These are phyloP conservation scores for Tetraselmis striata DNA, from an alignment of 139 green algal species.

Conservation along the genomic window DNA sequence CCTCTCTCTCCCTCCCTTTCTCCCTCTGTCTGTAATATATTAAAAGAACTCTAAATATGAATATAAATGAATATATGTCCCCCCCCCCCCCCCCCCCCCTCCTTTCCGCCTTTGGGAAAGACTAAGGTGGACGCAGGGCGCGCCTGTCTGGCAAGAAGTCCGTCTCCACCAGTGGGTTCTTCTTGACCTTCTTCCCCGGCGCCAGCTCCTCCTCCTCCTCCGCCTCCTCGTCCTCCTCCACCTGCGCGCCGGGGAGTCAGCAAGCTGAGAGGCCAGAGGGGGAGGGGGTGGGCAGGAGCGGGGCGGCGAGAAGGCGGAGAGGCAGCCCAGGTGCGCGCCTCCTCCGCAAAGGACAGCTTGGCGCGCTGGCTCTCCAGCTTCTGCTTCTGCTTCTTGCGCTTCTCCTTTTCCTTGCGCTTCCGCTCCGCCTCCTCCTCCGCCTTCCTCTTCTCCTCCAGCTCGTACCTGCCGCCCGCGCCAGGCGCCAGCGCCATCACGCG, in stretches of 20 bases:
- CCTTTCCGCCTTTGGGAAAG: too few relatives aligned
- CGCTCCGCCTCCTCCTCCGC: constrained; percentile 34
- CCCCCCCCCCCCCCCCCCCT: too few relatives aligned
- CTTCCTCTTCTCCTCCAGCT: constrained; percentile 27
- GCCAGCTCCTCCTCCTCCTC: constrained; percentile 23
- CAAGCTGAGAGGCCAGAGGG: too few relatives aligned
- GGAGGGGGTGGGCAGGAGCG: too few relatives aligned
- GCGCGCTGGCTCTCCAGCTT: constrained; percentile 30
- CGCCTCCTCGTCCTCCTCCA: constrained; percentile 41
- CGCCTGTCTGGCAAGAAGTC: constrained; percentile 88
- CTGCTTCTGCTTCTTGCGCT: constrained; percentile 33
- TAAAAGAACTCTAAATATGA: constrained; percentile 6
- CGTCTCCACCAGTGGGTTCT: constrained; percentile 74
- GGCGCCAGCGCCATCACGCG: neutral
- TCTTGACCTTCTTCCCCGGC: constrained; percentile 25
- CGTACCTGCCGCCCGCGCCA: neutral
- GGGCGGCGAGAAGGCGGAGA: too few relatives aligned
- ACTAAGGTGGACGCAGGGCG: too few relatives aligned
- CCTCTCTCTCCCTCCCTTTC: too few relatives aligned
- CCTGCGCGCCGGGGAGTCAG: constrained; percentile 6
- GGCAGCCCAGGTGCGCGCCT: constrained; percentile 15
- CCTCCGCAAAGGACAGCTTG: constrained; percentile 73
- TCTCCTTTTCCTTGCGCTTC: constrained; percentile 10
- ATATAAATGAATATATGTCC: neutral
- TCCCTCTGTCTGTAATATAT: too few relatives aligned